Evolutionary conservation across 352 stramenopile genomes (phyloP).

Genomic region (Pythium rishiriense): DNA sequence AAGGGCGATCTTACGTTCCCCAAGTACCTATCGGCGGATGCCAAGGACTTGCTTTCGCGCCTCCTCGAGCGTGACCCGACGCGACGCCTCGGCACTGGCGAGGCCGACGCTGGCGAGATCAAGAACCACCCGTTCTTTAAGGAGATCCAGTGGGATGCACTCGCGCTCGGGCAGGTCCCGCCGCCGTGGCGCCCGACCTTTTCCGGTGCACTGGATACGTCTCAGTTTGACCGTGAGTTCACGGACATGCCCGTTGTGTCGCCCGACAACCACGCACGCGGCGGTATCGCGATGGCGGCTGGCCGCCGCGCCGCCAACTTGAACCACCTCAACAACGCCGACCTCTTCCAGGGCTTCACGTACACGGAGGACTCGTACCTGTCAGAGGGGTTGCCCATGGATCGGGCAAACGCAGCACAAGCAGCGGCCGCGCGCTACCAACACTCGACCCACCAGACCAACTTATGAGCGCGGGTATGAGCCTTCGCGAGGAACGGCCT

Average conservation of each 20-base stretch:
- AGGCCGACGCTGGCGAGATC: constrained; percentile 74
- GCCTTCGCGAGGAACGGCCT: background rate
- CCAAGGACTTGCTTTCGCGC: constrained; percentile 86
- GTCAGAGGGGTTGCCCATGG: constrained; percentile 50
- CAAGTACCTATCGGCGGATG: constrained; percentile 88
- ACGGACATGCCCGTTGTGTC: constrained; percentile 96
- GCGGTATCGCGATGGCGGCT: constrained; percentile 53
- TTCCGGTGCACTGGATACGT: constrained; percentile 93
- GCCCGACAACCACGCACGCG: constrained; percentile 74
- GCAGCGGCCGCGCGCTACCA: constrained; percentile 22
- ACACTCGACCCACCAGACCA: constrained; percentile 32
- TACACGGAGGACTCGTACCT: constrained; percentile 85
- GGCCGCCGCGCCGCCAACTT: constrained; percentile 39
- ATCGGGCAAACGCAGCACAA: background rate
- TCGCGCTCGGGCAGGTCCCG: constrained; percentile 58
- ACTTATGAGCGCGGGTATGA: constrained; percentile 33
- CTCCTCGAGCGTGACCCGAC: constrained; percentile 95
- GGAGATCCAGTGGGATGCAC: constrained; percentile 76
- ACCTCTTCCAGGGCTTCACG: constrained; percentile 86
- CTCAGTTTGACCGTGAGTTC: constrained; percentile 97
- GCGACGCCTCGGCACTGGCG: constrained; percentile 91
- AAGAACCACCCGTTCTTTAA: constrained; percentile 83
- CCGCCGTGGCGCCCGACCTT: constrained; percentile 94
- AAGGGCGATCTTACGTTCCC: constrained; percentile 95
- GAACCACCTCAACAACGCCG: constrained; percentile 57